phyloP scores from a whole-genome alignment of 352 stramenopile genomes.

The Globisporangium nagaii region DNA sequence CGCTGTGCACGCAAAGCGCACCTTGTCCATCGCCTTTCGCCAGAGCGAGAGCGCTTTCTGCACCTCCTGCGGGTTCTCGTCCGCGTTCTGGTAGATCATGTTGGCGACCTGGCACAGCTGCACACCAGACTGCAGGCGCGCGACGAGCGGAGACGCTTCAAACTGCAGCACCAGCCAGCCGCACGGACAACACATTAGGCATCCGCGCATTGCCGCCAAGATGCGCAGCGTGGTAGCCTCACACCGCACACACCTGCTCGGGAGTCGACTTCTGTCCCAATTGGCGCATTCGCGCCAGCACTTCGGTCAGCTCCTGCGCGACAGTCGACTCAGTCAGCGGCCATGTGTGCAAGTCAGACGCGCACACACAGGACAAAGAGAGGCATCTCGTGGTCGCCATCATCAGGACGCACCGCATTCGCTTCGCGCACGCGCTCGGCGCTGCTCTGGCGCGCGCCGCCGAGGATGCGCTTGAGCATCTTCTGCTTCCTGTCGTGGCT shows the following conservation, averaged over 20 bases:
- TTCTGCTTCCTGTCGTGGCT: neutral
- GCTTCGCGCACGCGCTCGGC: conserved; percentile 36
- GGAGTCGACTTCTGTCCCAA: conserved; percentile 48
- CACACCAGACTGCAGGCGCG: conserved; percentile 38
- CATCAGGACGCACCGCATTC: conserved; percentile 20
- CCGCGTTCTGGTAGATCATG: conserved; percentile 81
- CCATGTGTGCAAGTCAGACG: neutral
- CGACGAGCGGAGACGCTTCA: conserved; percentile 55
- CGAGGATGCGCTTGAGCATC: conserved; percentile 16
- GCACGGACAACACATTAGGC: too few relatives aligned
- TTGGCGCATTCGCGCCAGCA: conserved; percentile 48
- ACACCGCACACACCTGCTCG: conserved; percentile 35
- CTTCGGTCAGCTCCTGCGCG: conserved; percentile 49
- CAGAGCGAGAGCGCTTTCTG: conserved; percentile 75
- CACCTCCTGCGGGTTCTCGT: conserved; percentile 47
- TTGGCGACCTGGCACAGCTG: conserved; percentile 73
- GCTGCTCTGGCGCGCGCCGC: conserved; percentile 35
- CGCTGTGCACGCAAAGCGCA: neutral
- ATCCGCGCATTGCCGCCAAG: neutral
- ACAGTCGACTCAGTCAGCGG: neutral
- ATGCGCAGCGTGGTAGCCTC: neutral
- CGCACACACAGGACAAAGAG: neutral
- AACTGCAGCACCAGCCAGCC: conserved; percentile 26
- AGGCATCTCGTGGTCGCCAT: too few relatives aligned
- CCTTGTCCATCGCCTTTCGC: conserved; percentile 80